Evolutionary conservation across 73 alveolate genomes (phyloP), one percentile per base, ranked within the genome.

Genomic region (Paraurostyla sp.): DNA sequence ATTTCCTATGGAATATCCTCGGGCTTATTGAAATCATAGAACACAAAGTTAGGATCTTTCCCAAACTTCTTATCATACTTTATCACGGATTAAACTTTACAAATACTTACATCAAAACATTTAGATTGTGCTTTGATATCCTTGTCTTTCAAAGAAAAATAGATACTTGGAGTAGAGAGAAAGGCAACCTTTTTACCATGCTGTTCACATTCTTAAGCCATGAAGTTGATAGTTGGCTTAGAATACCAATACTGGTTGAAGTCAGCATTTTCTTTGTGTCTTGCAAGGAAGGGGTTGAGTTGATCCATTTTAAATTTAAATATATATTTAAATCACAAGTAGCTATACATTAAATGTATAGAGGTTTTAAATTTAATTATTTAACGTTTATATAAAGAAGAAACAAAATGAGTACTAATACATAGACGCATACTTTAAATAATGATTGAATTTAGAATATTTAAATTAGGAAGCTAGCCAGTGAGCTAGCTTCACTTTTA

Each of bases 161-260:
- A 97, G 11, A 97, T 82, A 11, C 98, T 93, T n/a, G 99, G 99
- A 27, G 99, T 97, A 18, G 99, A 95, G 0, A 97, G 80, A 56
- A 96, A 96, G 0, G 97, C 99, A 27, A 95, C 69, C 68, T 87
- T 92, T 22, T 68, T 73, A 0, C 89, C 89, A 71, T 40, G 58
- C 90, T 76, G 68, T 60, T 69, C 63, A 36, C 60, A 90, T 60
- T 60, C 98, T 76, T 80, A 71, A 27, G 92, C 93, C 56, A 97
- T 69, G 59, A 94, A 95, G 60, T 89, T 93, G 41, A 97, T 96
- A 29, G 99, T 96, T 54, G 80, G 82, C 88, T 97, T 97, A 23
- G 98, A 91, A 76, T 83, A 97, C 98, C 99, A 97, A 88, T 97
- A 97, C 62, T 97, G 96, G 83, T 97, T 97, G 71, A 95, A 92